phyloP scores from a whole-genome alignment of 441 rosid species.

The Populus trichocarpa region DNA sequence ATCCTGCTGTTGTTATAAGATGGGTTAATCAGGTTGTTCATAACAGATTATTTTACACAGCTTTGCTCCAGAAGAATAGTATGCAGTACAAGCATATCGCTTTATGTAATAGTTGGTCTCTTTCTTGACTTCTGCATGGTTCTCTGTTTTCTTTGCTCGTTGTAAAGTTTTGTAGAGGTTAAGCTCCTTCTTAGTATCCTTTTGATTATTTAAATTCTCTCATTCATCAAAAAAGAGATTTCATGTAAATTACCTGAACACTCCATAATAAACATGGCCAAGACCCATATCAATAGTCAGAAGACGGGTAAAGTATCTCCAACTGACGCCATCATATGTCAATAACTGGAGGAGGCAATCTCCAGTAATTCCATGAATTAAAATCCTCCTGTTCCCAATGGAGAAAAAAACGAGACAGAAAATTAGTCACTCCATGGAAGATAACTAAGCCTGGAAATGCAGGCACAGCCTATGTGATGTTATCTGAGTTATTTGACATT shows the following conservation, averaged over 20 bases:
- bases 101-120: neutral
- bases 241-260: slow-evolving; percentile 26
- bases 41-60: neutral
- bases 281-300: slow-evolving; percentile 5
- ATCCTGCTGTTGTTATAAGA: neutral
- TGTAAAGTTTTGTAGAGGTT: neutral
- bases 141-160: neutral
- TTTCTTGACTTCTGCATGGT: neutral
- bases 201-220: neutral
- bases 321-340: slow-evolving; percentile 31
- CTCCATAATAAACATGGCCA: slow-evolving; percentile 12
- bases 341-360: slow-evolving; percentile 58
- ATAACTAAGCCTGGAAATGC: neutral
- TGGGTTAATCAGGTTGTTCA: neutral
- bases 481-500: neutral
- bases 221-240: neutral
- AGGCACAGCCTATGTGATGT: neutral
- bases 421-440: slow-evolving; percentile 6
- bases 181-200: neutral
- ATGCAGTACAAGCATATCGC: neutral
- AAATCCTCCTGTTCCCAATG: slow-evolving; percentile 72
- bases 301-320: neutral
- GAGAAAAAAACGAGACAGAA: slow-evolving; percentile 2
- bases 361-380: slow-evolving; percentile 97
- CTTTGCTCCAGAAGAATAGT: neutral